Evolutionary conservation across 345 rosid species (phyloP), one percentile per base, ranked within the genome.

Genomic region (Citrus unshiu): DNA sequence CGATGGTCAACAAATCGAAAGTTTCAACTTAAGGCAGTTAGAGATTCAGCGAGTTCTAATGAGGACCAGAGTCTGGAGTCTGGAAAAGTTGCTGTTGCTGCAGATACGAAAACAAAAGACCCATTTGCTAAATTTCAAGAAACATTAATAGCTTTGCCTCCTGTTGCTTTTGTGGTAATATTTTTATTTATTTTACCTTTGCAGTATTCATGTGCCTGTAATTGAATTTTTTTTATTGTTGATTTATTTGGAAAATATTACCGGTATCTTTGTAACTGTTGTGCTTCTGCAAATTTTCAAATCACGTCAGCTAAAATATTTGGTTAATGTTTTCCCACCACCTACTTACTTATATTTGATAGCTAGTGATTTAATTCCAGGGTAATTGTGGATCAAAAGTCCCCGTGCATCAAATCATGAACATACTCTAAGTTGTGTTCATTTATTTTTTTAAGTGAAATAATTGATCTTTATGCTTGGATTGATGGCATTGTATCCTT

Each of bases 121-220:
- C 84, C 80, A 35, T 18, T 89, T 70, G 77, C 82, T 30, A 84
- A 75, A 43, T 84, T 90, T 37, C 90, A 83, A 60, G 88, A 79
- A 49, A 74, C 83, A 68, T 34, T 93, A 70, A 39, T 79, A 68
- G 73, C 91, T 43, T 81, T 85, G 27, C 90, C 96, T 85, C 90
- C 94, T 60, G 79, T 91, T 64, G 87, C 88, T 75, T 87, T 83
- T 73, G 75, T 81, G 92, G 97, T 95, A 90, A 81, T 27, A 10
- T 25, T 57, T 43, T 77, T 3, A 39, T 54, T 34, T 34, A 34
- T 34, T 65, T 65, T 39, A 34, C 49, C 4, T 80, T 62, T 80
- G 43, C 54, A 22, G 21, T 22, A 70, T n/a, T 63, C 32, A 34
- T 27, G 27, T 68, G 21, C 60, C n/a, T 19, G 61, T 1, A 56